A percentile compares a stretch with the other conserved stretches of the same genome.
Conservation (phyloP, 345 rosid species). For the Linum usitatissimum region DNA sequence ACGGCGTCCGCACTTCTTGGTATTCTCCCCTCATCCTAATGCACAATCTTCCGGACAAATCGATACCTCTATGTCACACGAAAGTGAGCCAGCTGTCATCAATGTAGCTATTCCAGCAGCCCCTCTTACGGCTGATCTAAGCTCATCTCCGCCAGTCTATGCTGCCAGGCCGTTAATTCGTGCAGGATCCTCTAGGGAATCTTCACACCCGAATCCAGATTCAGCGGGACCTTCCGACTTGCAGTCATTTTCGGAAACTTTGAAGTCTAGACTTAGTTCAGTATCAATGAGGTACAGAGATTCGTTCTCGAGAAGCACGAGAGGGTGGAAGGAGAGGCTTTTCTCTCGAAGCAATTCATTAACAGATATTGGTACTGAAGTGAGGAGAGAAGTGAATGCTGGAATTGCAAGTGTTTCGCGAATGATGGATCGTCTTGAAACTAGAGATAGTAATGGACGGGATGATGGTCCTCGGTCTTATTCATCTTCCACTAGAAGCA, state of each 20-base stretch:
- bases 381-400: slow-evolving; percentile 18
- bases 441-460: slow-evolving; percentile 20
- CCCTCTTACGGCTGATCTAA: slow-evolving; percentile 16
- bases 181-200: slow-evolving; percentile 18
- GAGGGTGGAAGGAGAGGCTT: slow-evolving; percentile 28
- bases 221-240: slow-evolving; percentile 1
- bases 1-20: slow-evolving; percentile 24
- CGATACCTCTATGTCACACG: slow-evolving; percentile 27
- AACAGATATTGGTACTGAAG: slow-evolving; percentile 22
- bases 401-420: slow-evolving; percentile 24
- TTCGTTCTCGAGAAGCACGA: slow-evolving; percentile 23
- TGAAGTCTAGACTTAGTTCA: background rate
- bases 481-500: slow-evolving; percentile 13
- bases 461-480: slow-evolving; percentile 23
- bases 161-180: slow-evolving; percentile 17
- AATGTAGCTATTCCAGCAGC: slow-evolving; percentile 12
- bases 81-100: slow-evolving; percentile 22
- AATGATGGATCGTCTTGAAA: slow-evolving; percentile 26
- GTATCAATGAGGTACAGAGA: slow-evolving; percentile 19
- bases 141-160: slow-evolving; percentile 14
- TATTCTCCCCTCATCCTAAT: slow-evolving; percentile 20
- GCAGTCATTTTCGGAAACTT: background rate
- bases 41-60: slow-evolving; percentile 24
- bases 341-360: slow-evolving; percentile 21
- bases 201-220: slow-evolving; percentile 16